Evolutionary conservation across 345 rosid species (phyloP), one percentile per base, ranked within the genome.

Genomic region (Turritis glabra): DNA sequence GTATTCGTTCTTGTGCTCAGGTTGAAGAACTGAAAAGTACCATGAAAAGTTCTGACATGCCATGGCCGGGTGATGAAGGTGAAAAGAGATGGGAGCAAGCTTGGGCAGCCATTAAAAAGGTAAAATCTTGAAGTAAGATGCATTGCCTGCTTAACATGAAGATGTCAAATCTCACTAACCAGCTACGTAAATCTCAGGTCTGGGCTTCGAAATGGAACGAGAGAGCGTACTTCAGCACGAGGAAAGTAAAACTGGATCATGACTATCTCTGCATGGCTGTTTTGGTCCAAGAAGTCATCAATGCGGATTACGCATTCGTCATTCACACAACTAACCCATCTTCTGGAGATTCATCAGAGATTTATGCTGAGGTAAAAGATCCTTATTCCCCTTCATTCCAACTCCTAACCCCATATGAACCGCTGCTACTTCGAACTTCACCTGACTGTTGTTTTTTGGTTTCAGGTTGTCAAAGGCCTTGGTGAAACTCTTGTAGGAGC

Each of bases 141-240:
- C 38, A 64, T 51, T 21, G 8, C 30, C 30, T 50, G 73, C 50
- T 14, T 25, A 58, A 65, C 57, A 6, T 40, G 41, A 50, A 41
- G 7, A 59, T 51, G 51, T 44, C 43, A 67, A 72, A 59, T 61
- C 44, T 59, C 67, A 46, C 67, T 79, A 64, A 67, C 48, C 18
- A 38, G 38, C 26, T 50, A 37, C 15, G 4, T 43, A 69, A 26
- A 21, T 60, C 18, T 48, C 83, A 95, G 99, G 99, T 95, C 56
- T 95, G 99, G 99, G 99, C 96, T 68, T 95, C 99, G 5, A 95
- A 95, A 69, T 95, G 99, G 99, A 95, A 95, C 30, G 99, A 92
- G 82, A 89, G 99, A 85, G 98, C 98, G 8, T 95, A 89, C 85
- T 89, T 92, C 83, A 95, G 99, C 88, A 87, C 96, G 7, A 92